These are phyloP conservation scores for Xylaria acuta DNA, from an alignment of 495 filamentous ascomycete species.

Conservation along the genomic window DNA sequence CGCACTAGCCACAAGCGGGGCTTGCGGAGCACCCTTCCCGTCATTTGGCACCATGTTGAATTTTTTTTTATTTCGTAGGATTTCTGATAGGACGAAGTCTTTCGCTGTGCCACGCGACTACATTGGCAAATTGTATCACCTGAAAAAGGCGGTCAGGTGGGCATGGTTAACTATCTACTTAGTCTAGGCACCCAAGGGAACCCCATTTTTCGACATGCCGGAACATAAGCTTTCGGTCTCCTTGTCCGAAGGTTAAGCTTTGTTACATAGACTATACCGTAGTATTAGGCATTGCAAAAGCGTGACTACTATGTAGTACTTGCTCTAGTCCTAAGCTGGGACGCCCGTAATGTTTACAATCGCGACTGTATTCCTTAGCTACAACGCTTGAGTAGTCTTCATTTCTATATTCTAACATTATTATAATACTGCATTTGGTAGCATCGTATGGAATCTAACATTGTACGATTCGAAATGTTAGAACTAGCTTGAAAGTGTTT, in stretches of 20 bases:
- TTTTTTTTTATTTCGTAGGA: neutral
- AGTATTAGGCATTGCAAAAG: too few relatives aligned
- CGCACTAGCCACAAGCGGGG: constrained; percentile 1
- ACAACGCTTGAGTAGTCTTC: neutral
- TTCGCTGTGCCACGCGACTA: neutral
- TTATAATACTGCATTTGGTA: neutral
- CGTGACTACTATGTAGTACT: too few relatives aligned
- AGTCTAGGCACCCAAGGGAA: too few relatives aligned
- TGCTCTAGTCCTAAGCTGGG: too few relatives aligned
- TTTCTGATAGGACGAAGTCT: neutral
- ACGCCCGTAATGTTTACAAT: neutral
- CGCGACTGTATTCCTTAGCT: neutral
- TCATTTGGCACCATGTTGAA: neutral
- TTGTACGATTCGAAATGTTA: neutral
- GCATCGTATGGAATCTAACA: neutral
- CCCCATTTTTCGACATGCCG: too few relatives aligned
- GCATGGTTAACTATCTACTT: too few relatives aligned
- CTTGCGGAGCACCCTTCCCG: neutral
- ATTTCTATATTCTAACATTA: neutral
- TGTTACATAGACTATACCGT: too few relatives aligned
- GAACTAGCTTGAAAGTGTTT: neutral
- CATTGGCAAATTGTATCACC: neutral
- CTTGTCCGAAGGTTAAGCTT: too few relatives aligned
- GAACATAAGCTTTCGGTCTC: too few relatives aligned
- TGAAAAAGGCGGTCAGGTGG: neutral